Base-by-base conservation (phyloP, 768 basidiomycete genomes). In the Erythrobasidium yunnanense region DNA sequence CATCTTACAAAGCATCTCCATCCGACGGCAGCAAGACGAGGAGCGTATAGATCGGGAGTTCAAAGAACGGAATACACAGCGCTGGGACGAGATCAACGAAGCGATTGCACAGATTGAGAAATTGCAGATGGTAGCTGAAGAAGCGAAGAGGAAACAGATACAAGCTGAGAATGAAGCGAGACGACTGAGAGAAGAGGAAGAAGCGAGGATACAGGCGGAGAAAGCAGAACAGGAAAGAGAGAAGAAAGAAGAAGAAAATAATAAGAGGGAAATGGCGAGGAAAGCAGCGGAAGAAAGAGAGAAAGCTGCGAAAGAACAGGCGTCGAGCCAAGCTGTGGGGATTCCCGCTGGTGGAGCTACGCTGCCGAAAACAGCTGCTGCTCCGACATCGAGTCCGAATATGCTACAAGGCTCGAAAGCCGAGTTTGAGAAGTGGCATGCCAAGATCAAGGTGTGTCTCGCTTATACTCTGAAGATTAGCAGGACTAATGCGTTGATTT, bases 111-210 rank as follows among this genome's bases (percentile, higher is more conserved):
- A 25, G 49, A 15, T 51, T 7, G 49, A 51, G 49, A 25, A 51
- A n/a, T 11, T 42, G 38, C 38, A 42, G 38, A 42, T 42, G 38
- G 38, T n/a, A n/a, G 11, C n/a, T n/a, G 38, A 42, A 11, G 38
- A 42, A n/a, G 38, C 38, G 38, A 11, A 46, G 13, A 58, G 38
- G 17, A 58, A 58, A 27, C 2, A 30, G 30, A 38, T 45, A 8
- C 56, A 57, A 63, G 85, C 83, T 11, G 75, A 86, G 73, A 78
- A 79, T 1, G 80, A 81, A 0, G 78, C 83, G 11, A 78, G 79
- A 38, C 83, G 84, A 20, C 86, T 89, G 70, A 88, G 87, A 87
- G 70, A 74, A 46, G 74, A 78, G 30, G 84, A 83, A 7, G 80
- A 85, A 20, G 74, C 76, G 27, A 78, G 76, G 35, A 77, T 87